Conservation (phyloP, 1,284 basidiomycete genomes). For the Cryptococcus sp. region DNA sequence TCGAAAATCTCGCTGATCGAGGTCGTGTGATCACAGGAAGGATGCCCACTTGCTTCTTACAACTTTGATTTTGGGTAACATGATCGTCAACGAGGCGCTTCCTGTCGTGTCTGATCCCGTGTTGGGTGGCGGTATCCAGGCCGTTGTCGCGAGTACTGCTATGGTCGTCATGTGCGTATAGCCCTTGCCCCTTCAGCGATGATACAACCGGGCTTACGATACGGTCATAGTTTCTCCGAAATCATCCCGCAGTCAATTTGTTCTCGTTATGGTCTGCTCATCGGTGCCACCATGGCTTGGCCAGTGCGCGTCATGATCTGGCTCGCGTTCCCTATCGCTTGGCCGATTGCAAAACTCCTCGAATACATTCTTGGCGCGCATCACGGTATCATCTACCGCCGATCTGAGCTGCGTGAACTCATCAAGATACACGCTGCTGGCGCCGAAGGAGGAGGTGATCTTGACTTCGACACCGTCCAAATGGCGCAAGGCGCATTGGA, state of each 20-base stretch:
- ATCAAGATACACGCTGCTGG: constrained; percentile 69
- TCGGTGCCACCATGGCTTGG: constrained; percentile 84
- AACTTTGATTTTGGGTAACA: constrained; percentile 77
- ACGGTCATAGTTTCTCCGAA: constrained; percentile 30
- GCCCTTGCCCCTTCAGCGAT: neutral
- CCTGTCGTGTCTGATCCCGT: constrained; percentile 83
- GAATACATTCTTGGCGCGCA: constrained; percentile 71
- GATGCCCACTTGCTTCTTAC: constrained; percentile 81
- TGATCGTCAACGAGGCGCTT: constrained; percentile 85
- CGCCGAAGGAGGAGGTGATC: constrained; percentile 65
- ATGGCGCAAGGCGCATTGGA: constrained; percentile 75
- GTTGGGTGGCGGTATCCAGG: constrained; percentile 74
- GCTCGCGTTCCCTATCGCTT: constrained; percentile 67
- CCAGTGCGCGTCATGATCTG: constrained; percentile 69
- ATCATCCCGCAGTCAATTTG: constrained; percentile 69
- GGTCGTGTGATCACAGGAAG: constrained; percentile 49
- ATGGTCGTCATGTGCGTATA: constrained; percentile 76
- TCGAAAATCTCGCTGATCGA: neutral
- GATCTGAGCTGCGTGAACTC: constrained; percentile 66
- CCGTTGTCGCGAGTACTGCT: constrained; percentile 75
- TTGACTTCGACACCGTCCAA: constrained; percentile 71
- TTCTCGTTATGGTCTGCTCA: constrained; percentile 85
- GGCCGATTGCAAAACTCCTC: constrained; percentile 81
- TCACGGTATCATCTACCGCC: constrained; percentile 56
- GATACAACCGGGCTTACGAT: neutral